Base-by-base conservation (phyloP, 2,329 filamentous ascomycete genomes). In the Penicillium sp. region DNA sequence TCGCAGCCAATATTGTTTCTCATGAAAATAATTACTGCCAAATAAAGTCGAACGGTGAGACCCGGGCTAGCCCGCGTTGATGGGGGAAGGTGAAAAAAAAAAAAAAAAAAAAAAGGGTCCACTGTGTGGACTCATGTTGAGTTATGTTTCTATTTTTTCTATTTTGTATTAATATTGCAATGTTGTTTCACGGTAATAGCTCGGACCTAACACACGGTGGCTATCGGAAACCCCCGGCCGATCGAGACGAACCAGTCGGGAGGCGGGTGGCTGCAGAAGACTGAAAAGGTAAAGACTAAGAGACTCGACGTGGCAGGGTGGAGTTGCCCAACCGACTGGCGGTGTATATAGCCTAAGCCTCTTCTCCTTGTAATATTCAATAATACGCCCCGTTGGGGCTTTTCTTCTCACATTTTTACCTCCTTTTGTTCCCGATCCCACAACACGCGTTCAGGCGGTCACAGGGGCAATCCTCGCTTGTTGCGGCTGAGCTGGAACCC, bases 201-300 rank as follows among this genome's bases (percentile, higher is more conserved):
- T n/a, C 31, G 31, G 31, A 34, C 6, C 15, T n/a, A n/a, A n/a
- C 4, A 39, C 18, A 39, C 8, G 4, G 10, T 10, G 16, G 10
- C 8, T 7, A 21, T 13, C 51, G 47, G 51, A 46, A 53, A 18
- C 41, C 51, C 18, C 51, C 46, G 36, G 16, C 49, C 45, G 45
- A 54, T 54, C 48, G 51, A 38, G 42, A 39, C 33, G 42, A 41
- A 39, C 51, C 33, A 51, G 51, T 53, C 43, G 46, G 55, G 64
- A 77, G 83, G 18, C 79, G 77, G 42, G 81, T 81, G 31, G 80
- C 77, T 57, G 76, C 59, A 57, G 56, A 41, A 26, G 26, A 49
- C 52, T 52, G 16, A 51, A 61, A 59, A 53, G 36, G 56, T 59
- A 38, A 52, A 53, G 46, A 53, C 44, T 45, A 58, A 38, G 52